Conservation (phyloP, 2,329 filamentous ascomycete species). For the Thielaviopsis musarum region DNA sequence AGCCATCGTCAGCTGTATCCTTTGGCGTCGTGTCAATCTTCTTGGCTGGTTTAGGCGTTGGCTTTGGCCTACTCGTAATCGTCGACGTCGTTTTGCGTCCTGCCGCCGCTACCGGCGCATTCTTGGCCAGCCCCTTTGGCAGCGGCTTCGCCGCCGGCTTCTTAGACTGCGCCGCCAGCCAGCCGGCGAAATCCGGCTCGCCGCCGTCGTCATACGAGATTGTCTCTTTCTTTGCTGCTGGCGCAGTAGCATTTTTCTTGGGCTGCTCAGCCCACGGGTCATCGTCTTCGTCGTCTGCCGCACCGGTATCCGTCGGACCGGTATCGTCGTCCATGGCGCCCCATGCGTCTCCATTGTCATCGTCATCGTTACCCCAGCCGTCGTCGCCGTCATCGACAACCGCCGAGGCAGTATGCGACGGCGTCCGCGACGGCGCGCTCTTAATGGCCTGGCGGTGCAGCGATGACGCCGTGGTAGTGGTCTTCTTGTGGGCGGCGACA, state of each 20-base stretch:
- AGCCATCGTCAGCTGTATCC: slow-evolving; percentile 39
- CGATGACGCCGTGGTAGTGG: slow-evolving; percentile 36
- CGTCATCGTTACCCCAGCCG: slow-evolving; percentile 14
- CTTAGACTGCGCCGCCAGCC: slow-evolving; percentile 81
- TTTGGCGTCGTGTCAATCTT: slow-evolving; percentile 56
- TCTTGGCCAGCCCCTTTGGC: slow-evolving; percentile 68
- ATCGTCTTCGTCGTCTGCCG: slow-evolving; percentile 22
- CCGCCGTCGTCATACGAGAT: slow-evolving; percentile 44
- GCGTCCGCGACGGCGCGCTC: slow-evolving; percentile 30
- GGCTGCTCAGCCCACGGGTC: slow-evolving; percentile 25
- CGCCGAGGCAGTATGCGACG: slow-evolving; percentile 21
- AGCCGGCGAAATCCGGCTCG: slow-evolving; percentile 91
- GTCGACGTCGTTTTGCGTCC: slow-evolving; percentile 22
- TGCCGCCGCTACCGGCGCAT: slow-evolving; percentile 18
- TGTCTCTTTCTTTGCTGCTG: slow-evolving; percentile 16
- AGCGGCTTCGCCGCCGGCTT: slow-evolving; percentile 41
- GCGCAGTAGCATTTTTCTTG: slow-evolving; percentile 10
- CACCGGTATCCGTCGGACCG: too few relatives aligned
- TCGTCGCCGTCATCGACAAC: slow-evolving; percentile 33
- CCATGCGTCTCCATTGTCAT: slow-evolving; percentile 59
- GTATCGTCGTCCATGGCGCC: slow-evolving; percentile 41
- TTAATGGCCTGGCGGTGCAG: slow-evolving; percentile 44
- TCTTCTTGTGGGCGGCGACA: slow-evolving; percentile 22
- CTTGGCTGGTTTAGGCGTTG: slow-evolving; percentile 31
- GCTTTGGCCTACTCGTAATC: background rate